Conservation (phyloP, 78 protist genomes). For the Isochrysis galbana region DNA sequence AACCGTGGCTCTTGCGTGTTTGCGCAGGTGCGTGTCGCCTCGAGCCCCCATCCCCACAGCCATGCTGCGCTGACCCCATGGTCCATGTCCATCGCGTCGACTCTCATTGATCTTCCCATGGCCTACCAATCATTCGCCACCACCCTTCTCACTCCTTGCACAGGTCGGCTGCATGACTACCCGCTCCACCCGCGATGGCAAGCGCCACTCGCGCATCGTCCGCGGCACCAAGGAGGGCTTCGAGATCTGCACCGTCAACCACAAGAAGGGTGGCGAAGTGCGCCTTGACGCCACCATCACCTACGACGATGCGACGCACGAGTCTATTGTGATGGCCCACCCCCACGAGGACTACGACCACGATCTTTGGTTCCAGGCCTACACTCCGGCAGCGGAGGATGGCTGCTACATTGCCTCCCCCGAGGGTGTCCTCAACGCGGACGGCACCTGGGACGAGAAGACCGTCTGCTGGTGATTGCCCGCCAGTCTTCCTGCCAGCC, state of each 20-base stretch:
- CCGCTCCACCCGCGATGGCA: not conserved
- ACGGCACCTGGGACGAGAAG: not conserved
- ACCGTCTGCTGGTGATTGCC: not conserved
- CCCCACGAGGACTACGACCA: not conserved
- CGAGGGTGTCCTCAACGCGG: not conserved
- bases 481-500: no score
- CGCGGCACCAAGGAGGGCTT: slow-evolving; percentile 31
- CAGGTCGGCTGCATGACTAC: not conserved
- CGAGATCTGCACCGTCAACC: slow-evolving; percentile 1
- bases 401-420: not conserved
- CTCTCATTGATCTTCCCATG: no score
- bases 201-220: not conserved
- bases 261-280: not conserved
- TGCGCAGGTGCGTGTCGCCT: not conserved
- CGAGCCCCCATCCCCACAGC: not conserved
- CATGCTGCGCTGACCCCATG: no score
- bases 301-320: not conserved
- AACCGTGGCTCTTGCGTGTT: slow-evolving; percentile 32
- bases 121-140: no score
- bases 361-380: not conserved
- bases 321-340: not conserved
- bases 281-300: not conserved
- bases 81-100: no score
- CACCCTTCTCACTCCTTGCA: no score
- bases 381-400: not conserved